Conservation (phyloP, 495 filamentous ascomycete genomes). For the Bathelium albidoporum region DNA sequence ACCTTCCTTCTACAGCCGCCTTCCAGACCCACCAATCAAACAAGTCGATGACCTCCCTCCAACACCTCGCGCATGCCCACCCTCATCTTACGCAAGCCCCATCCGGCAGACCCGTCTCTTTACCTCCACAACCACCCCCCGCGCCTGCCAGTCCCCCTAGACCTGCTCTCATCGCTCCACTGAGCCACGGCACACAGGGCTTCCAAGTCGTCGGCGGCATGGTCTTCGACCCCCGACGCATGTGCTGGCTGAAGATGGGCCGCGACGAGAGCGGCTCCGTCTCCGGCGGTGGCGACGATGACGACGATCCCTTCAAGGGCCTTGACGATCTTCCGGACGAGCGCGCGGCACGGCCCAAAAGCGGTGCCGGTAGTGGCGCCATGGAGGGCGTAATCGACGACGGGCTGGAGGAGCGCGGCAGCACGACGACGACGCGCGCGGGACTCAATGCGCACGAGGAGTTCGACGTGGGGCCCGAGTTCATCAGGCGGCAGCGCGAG, state of each 20-base stretch:
- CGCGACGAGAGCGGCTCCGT: slow-evolving; percentile 17
- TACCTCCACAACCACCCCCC: slow-evolving; percentile 7
- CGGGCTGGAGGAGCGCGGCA: slow-evolving; percentile 41
- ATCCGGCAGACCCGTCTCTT: background rate
- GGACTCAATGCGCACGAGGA: slow-evolving; percentile 48
- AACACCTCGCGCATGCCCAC: slow-evolving; percentile 16
- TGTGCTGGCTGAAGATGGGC: slow-evolving; percentile 75
- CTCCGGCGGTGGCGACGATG: slow-evolving; percentile 36
- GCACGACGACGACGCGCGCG: too few species aligned
- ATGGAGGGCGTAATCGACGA: background rate
- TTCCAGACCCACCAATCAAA: slow-evolving; percentile 16
- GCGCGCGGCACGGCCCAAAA: slow-evolving; percentile 34
- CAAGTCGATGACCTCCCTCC: slow-evolving; percentile 22
- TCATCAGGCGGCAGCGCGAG: slow-evolving; percentile 74
- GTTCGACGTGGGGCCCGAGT: slow-evolving; percentile 94
- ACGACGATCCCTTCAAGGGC: slow-evolving; percentile 70
- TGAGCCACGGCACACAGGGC: slow-evolving; percentile 59
- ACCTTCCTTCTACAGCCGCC: slow-evolving; percentile 23
- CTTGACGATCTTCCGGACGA: slow-evolving; percentile 57
- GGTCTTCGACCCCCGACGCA: slow-evolving; percentile 92
- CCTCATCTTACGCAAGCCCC: background rate
- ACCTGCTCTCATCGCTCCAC: slow-evolving; percentile 88
- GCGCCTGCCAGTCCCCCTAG: slow-evolving; percentile 43
- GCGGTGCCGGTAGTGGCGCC: slow-evolving; percentile 6
- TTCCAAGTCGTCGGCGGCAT: slow-evolving; percentile 89